Evolutionary conservation across 2,329 filamentous ascomycete genomes (phyloP).

Genomic region (Fusarium sp.): DNA sequence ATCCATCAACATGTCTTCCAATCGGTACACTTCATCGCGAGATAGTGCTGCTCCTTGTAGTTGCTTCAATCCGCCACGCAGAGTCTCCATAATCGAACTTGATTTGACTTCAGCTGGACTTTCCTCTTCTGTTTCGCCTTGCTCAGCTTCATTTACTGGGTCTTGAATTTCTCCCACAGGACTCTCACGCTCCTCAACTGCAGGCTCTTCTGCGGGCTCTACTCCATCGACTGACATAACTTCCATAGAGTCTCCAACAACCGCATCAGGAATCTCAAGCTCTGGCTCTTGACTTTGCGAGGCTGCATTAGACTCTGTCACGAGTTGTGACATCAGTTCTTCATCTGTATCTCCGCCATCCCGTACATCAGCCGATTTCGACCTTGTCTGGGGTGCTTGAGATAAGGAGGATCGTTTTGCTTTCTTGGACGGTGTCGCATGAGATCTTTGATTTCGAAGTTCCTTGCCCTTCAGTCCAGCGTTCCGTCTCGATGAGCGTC

Average conservation of each 20-base stretch:
- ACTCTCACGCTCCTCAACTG: background rate
- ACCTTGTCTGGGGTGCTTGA: conserved; percentile 7
- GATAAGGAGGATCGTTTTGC: conserved; percentile 8
- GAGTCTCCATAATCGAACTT: conserved; percentile 49
- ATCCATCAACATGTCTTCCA: conserved; percentile 85
- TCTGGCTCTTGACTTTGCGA: conserved; percentile 50
- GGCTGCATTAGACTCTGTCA: conserved; percentile 56
- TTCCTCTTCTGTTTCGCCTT: conserved; percentile 11
- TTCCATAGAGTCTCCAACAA: conserved; percentile 44
- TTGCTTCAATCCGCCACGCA: conserved; percentile 62
- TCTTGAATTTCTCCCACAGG: conserved; percentile 6
- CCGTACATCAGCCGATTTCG: conserved; percentile 14
- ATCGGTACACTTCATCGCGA: conserved; percentile 73
- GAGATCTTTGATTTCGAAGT: conserved; percentile 19
- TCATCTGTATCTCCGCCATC: conserved; percentile 56
- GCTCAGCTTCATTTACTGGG: conserved; percentile 3
- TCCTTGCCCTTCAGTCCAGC: conserved; percentile 37
- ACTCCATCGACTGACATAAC: conserved; percentile 20
- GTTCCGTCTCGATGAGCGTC: conserved; percentile 45
- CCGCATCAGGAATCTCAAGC: conserved; percentile 10
- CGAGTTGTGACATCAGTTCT: conserved; percentile 57
- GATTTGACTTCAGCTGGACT: conserved; percentile 26
- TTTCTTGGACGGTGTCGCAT: conserved; percentile 26
- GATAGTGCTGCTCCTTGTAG: conserved; percentile 71
- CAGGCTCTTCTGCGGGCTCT: background rate